These are phyloP conservation scores for Mycena venus DNA, from an alignment of 768 basidiomycete genomes.

Conservation along the genomic window DNA sequence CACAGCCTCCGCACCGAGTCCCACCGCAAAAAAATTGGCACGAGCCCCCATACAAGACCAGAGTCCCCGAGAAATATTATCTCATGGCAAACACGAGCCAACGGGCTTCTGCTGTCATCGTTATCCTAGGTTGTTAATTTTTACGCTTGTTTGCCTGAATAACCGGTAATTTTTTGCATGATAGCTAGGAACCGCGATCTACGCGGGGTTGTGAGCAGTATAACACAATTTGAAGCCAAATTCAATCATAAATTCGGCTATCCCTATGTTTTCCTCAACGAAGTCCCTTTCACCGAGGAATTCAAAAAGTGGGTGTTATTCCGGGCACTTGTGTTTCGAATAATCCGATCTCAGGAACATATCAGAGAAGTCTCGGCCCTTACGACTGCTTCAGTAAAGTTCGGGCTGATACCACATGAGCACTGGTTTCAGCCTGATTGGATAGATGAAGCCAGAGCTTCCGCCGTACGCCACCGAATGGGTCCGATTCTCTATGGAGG, in stretches of 20 bases:
- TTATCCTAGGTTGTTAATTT: constrained; percentile 56
- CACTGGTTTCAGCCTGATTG: constrained; percentile 80
- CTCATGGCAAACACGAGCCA: constrained; percentile 1
- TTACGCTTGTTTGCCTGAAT: too few relatives aligned
- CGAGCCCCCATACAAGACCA: constrained; percentile 5
- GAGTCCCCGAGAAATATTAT: constrained; percentile 23
- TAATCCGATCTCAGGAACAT: too few relatives aligned
- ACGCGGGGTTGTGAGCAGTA: constrained; percentile 56
- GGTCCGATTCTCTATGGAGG: constrained; percentile 60
- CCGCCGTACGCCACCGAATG: constrained; percentile 65
- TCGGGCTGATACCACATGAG: constrained; percentile 67
- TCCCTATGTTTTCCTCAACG: constrained; percentile 77
- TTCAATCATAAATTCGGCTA: constrained; percentile 71
- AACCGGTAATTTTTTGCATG: too few relatives aligned
- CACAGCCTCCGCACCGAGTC: too few relatives aligned
- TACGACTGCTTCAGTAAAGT: constrained; percentile 47
- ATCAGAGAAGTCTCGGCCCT: constrained; percentile 28
- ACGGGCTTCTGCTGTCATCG: constrained; percentile 69
- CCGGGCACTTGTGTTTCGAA: too few relatives aligned
- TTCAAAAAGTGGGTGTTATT: constrained; percentile 58
- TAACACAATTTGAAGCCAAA: constrained; percentile 66
- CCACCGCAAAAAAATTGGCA: constrained; percentile 9
- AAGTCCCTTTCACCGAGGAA: constrained; percentile 65
- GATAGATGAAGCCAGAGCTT: constrained; percentile 77
- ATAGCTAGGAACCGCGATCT: constrained; percentile 55